Percentiles rank a stretch among this genome's conserved stretches.
Conservation (phyloP, 2,329 filamentous ascomycete genomes). For the Diaporthe ampelina region DNA sequence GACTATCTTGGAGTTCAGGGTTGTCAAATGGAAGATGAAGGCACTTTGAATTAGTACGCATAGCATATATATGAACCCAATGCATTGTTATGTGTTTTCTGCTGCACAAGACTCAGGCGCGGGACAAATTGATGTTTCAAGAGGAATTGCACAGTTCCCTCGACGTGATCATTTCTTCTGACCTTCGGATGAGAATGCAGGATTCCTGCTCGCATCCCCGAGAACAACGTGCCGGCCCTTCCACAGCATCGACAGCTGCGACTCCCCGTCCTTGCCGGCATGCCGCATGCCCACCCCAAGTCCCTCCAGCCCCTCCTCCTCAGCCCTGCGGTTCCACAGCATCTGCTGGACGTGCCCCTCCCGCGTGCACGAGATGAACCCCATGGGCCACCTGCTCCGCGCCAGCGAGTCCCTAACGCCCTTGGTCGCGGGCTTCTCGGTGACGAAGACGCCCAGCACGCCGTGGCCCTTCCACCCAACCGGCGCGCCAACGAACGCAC, state of each 20-base stretch:
- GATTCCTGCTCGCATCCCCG: slow-evolving; percentile 23
- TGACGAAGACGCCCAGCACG: slow-evolving; percentile 80
- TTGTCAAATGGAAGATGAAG: not conserved
- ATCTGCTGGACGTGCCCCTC: slow-evolving; percentile 75
- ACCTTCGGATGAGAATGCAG: not conserved
- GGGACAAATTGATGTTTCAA: not conserved
- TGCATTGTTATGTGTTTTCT: not conserved
- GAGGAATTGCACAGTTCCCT: not conserved
- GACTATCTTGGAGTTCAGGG: not conserved
- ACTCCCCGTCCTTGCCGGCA: slow-evolving; percentile 48
- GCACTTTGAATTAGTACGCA: not conserved
- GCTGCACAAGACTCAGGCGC: not conserved
- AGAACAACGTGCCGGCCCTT: slow-evolving; percentile 58
- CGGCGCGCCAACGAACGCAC: slow-evolving; percentile 81
- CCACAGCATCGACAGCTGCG: slow-evolving; percentile 65
- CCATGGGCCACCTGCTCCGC: slow-evolving; percentile 78
- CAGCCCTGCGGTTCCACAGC: slow-evolving; percentile 78
- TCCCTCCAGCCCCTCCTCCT: slow-evolving; percentile 73
- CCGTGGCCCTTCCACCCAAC: slow-evolving; percentile 76
- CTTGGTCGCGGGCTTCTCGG: slow-evolving; percentile 78
- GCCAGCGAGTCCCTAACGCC: slow-evolving; percentile 82
- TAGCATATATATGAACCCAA: not conserved
- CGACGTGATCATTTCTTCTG: not conserved
- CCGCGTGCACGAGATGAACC: slow-evolving; percentile 73
- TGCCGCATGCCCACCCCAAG: slow-evolving; percentile 65